phyloP scores from a whole-genome alignment of 2,329 filamentous ascomycete genomes.

The Fonsecaea multimorphosa region DNA sequence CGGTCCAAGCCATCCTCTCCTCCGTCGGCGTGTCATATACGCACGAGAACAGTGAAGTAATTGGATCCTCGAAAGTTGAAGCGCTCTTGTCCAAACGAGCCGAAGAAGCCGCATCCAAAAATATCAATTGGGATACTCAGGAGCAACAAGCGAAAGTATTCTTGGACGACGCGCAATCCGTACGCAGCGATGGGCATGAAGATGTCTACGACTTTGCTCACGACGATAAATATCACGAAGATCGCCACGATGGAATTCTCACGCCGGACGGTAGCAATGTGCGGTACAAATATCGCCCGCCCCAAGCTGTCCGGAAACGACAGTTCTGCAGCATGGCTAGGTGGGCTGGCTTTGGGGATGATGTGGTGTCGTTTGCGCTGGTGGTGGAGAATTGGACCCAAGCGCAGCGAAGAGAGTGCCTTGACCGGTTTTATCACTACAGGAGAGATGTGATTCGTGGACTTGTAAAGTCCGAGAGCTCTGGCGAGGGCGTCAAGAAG shows the following conservation, averaged over 20 bases:
- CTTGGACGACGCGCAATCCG: conserved; percentile 28
- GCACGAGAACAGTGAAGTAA: conserved; percentile 93
- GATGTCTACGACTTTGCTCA: conserved; percentile 11
- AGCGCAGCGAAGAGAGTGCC: conserved; percentile 75
- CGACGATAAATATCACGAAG: conserved; percentile 9
- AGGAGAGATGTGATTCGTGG: conserved; percentile 61
- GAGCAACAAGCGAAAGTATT: conserved; percentile 37
- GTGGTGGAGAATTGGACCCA: conserved; percentile 91
- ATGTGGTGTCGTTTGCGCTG: conserved; percentile 82
- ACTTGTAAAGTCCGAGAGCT: conserved; percentile 13
- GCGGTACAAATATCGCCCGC: conserved; percentile 72
- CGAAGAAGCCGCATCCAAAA: conserved; percentile 50
- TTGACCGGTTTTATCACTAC: conserved; percentile 79
- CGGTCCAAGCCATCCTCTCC: conserved; percentile 85
- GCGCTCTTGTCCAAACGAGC: conserved; percentile 79
- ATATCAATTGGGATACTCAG: conserved; percentile 23
- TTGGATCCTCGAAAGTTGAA: conserved; percentile 92
- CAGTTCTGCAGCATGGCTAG: conserved; percentile 92
- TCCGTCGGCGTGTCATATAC: conserved; percentile 92
- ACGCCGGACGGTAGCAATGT: conserved; percentile 48
- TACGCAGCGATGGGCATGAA: background rate
- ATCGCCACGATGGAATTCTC: conserved; percentile 4
- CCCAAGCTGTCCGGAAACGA: conserved; percentile 72
- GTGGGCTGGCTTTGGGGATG: conserved; percentile 72
- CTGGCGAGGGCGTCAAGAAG: conserved; percentile 8